These are phyloP conservation scores for Eucalyptus grandis DNA, from an alignment of 345 rosid genomes.

Conservation along the genomic window DNA sequence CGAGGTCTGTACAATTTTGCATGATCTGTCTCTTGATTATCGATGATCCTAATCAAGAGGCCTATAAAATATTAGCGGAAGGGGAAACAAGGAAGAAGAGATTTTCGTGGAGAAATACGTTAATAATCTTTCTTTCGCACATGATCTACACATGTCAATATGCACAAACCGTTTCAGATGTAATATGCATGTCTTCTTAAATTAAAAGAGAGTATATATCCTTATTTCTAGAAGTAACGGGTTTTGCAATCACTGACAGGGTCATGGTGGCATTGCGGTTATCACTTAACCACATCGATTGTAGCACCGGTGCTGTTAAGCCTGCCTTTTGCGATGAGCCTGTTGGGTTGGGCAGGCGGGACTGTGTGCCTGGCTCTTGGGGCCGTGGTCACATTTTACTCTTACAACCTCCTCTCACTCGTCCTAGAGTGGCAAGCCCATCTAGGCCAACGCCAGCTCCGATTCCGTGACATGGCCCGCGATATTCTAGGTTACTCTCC, in stretches of 20 bases:
- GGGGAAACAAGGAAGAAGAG: not conserved
- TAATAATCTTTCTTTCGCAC: not conserved
- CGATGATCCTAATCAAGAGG: not conserved
- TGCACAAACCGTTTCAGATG: not conserved
- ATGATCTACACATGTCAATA: not conserved
- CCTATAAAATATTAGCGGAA: not conserved
- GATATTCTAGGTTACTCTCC: conserved; percentile 5
- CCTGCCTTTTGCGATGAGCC: conserved; percentile 11
- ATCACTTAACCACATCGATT: conserved; percentile 25
- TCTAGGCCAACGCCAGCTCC: conserved; percentile 6
- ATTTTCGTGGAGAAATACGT: not conserved
- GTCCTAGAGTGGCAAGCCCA: conserved; percentile 21
- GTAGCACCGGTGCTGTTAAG: conserved; percentile 16
- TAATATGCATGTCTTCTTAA: not conserved
- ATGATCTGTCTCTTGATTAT: not conserved
- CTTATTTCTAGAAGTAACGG: not conserved
- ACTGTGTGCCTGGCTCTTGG: not conserved
- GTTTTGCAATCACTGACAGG: not conserved
- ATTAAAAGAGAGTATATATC: not conserved
- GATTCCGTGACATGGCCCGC: conserved; percentile 22
- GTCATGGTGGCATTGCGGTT: conserved; percentile 24
- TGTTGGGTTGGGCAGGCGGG: conserved; percentile 17
- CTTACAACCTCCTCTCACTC: conserved; percentile 21
- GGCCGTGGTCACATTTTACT: conserved; percentile 12
- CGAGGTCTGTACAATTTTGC: not conserved